Conservation (phyloP, 2,329 filamentous ascomycete species). For the Paradendryphiella salina region DNA sequence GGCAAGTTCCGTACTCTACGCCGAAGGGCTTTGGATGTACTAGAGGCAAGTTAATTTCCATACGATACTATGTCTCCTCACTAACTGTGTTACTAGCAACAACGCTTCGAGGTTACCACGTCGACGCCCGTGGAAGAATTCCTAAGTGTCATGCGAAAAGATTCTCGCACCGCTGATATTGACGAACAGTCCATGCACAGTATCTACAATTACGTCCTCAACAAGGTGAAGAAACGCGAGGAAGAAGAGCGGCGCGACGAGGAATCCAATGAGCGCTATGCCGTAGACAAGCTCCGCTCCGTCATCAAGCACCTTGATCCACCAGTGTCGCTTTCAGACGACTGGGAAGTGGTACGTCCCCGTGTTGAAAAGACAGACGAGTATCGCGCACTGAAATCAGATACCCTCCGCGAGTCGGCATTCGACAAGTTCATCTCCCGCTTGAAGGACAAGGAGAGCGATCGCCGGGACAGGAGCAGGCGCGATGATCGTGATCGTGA, state of each 20-base stretch:
- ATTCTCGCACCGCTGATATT: conserved; percentile 86
- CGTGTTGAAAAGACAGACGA: conserved; percentile 81
- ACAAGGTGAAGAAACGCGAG: conserved; percentile 78
- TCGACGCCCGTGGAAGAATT: conserved; percentile 91
- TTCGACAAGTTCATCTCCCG: conserved; percentile 93
- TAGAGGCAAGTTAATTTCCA: conserved; percentile 69
- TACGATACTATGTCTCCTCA: not conserved
- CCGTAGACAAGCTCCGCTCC: conserved; percentile 80
- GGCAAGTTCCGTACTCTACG: conserved; percentile 77
- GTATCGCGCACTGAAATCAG: conserved; percentile 78
- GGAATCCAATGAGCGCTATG: conserved; percentile 83
- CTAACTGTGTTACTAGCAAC: conserved; percentile 62
- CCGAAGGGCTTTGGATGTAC: conserved; percentile 83
- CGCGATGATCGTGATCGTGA: conserved; percentile 52
- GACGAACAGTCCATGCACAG: conserved; percentile 75
- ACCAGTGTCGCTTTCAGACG: conserved; percentile 74
- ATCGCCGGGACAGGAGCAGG: conserved; percentile 54
- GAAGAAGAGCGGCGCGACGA: conserved; percentile 82
- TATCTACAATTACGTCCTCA: conserved; percentile 85
- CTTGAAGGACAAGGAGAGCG: conserved; percentile 82
- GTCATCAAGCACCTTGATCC: conserved; percentile 90
- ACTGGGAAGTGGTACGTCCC: conserved; percentile 83
- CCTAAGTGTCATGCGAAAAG: conserved; percentile 75
- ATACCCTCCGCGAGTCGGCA: conserved; percentile 78
- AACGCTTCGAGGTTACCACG: conserved; percentile 85